phyloP scores from a whole-genome alignment of 352 stramenopile species.

The Globisporangium iwayamae region DNA sequence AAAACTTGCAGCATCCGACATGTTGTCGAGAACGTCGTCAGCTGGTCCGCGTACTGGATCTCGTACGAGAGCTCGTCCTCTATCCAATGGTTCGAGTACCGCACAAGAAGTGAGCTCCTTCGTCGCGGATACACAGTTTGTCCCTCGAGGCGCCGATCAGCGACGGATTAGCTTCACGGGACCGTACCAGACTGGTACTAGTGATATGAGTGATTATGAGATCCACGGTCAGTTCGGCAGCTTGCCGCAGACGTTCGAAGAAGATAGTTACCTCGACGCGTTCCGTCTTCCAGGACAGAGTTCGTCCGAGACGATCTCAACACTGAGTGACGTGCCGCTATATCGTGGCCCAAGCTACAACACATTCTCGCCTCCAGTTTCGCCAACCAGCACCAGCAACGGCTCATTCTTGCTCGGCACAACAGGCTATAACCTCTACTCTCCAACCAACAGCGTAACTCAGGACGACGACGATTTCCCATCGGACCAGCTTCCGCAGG shows the following conservation, averaged over 20 bases:
- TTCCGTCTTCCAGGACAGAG: conserved; percentile 14
- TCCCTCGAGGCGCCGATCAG: not conserved
- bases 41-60: not conserved
- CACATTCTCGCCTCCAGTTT: conserved; percentile 38
- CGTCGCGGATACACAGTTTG: conserved; percentile 5
- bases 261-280: conserved; percentile 8
- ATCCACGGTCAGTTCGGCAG: conserved; percentile 14
- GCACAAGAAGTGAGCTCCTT: not conserved
- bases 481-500: conserved; percentile 69
- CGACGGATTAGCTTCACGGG: conserved; percentile 14
- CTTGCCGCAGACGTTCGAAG: conserved; percentile 15
- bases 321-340: conserved; percentile 6
- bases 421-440: conserved; percentile 42
- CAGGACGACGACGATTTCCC: conserved; percentile 42
- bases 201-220: conserved; percentile 16
- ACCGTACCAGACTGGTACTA: conserved; percentile 14
- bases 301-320: conserved; percentile 16
- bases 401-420: conserved; percentile 20
- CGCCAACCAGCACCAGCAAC: conserved; percentile 25
- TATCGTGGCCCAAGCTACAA: conserved; percentile 33
- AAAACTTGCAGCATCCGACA: not conserved
- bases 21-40: not conserved
- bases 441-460: conserved; percentile 47
- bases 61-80: conserved; percentile 4
- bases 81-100: conserved; percentile 4